These are phyloP conservation scores for Cardamine chenopodiifolia DNA, from an alignment of 345 rosid species.

Conservation along the genomic window DNA sequence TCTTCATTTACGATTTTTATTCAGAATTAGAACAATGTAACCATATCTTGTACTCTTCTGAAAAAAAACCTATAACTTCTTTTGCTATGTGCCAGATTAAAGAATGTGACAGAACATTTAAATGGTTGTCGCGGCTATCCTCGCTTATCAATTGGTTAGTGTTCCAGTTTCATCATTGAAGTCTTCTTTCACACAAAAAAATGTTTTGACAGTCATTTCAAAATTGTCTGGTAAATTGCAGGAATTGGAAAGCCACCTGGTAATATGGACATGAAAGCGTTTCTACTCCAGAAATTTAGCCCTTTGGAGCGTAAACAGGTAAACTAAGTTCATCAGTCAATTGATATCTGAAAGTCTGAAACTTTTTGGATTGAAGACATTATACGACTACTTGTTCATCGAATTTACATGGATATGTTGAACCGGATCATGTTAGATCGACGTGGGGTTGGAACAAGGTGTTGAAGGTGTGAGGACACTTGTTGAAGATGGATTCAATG, in stretches of 20 bases:
- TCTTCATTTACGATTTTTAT: background rate
- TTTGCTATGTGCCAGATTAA: constrained; percentile 54
- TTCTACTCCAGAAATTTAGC: constrained; percentile 82
- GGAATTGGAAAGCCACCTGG: constrained; percentile 96
- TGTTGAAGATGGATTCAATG: constrained; percentile 60
- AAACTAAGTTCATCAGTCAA: background rate
- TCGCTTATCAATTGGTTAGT: constrained; percentile 72
- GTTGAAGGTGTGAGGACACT: constrained; percentile 64
- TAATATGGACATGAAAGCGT: constrained; percentile 88
- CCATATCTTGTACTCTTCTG: background rate
- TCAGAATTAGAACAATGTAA: background rate
- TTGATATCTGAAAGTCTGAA: background rate
- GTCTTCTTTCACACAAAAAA: background rate
- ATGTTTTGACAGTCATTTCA: background rate
- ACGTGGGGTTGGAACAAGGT: constrained; percentile 66
- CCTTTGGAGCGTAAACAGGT: constrained; percentile 66
- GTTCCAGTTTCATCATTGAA: background rate
- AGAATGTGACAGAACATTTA: constrained; percentile 71
- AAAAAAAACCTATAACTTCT: background rate
- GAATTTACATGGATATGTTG: background rate
- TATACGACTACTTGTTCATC: background rate
- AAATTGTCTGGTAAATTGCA: constrained; percentile 29
- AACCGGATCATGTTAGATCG: constrained; percentile 52
- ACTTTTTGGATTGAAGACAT: background rate
- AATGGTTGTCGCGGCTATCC: constrained; percentile 76